These are phyloP conservation scores for Hyphodiscus hymeniophilus DNA, from an alignment of 495 filamentous ascomycete genomes.

Conservation along the genomic window DNA sequence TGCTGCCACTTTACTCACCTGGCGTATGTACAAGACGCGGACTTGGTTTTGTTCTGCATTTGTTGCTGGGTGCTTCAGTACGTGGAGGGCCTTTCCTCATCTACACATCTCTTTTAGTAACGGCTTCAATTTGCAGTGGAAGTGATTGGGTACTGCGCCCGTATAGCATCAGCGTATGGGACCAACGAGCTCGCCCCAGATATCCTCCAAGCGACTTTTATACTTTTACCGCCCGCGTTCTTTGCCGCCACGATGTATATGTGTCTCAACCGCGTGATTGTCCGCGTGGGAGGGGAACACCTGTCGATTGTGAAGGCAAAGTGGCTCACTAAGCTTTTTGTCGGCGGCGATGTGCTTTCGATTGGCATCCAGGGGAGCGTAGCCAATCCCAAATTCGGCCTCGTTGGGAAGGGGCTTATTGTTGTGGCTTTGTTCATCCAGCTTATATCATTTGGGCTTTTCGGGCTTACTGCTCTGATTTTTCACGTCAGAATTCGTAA, in stretches of 20 bases:
- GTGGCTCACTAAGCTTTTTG: constrained; percentile 36
- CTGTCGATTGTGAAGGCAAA: constrained; percentile 27
- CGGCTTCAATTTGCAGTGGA: constrained; percentile 23
- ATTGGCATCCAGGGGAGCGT: constrained; percentile 31
- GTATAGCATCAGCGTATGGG: constrained; percentile 29
- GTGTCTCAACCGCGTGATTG: constrained; percentile 40
- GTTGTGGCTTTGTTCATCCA: constrained; percentile 40
- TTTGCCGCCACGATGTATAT: constrained; percentile 49
- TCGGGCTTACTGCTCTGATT: constrained; percentile 34
- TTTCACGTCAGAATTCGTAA: constrained; percentile 1
- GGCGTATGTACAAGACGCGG: constrained; percentile 24
- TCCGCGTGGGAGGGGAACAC: constrained; percentile 33
- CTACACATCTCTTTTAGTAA: neutral
- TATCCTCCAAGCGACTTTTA: constrained; percentile 36
- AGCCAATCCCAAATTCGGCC: neutral
- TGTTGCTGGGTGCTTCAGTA: neutral
- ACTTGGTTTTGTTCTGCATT: constrained; percentile 2
- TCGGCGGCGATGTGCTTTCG: constrained; percentile 34
- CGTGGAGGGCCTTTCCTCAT: neutral
- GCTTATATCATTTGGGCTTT: constrained; percentile 45
- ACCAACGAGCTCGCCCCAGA: constrained; percentile 34
- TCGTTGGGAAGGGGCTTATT: constrained; percentile 37
- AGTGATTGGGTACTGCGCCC: constrained; percentile 35
- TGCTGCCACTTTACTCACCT: constrained; percentile 34
- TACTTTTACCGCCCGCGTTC: constrained; percentile 40